phyloP scores from a whole-genome alignment of 148 eudicot genomes.

The Nepenthes mirabilis region DNA sequence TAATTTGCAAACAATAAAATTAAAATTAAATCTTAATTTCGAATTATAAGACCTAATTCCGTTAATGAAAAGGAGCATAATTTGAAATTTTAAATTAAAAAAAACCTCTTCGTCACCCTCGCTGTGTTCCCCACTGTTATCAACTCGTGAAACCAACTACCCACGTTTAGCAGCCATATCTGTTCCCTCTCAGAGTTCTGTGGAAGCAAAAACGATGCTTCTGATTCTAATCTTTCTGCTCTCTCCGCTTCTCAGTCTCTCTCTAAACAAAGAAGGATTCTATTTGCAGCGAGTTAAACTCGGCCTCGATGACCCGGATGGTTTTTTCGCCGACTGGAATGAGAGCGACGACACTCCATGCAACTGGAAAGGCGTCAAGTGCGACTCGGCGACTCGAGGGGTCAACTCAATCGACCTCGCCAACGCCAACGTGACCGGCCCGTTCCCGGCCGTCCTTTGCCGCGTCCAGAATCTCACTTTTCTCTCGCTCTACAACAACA shows the following conservation, averaged over 20 bases:
- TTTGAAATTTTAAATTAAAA: too few relatives aligned
- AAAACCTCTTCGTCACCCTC: too few relatives aligned
- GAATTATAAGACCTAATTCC: too few relatives aligned
- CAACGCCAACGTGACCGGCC: conserved; percentile 31
- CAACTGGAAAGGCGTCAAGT: conserved; percentile 42
- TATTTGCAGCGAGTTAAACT: conserved; percentile 27
- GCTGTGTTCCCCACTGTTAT: too few relatives aligned
- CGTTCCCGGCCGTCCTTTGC: conserved; percentile 50
- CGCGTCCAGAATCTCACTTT: conserved; percentile 22
- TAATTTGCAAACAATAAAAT: too few relatives aligned
- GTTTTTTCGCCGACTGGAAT: conserved; percentile 30
- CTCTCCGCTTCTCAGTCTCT: conserved; percentile 7
- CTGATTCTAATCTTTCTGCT: conserved; percentile 11
- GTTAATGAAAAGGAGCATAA: too few relatives aligned
- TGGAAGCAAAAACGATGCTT: not conserved
- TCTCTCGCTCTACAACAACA: conserved; percentile 33
- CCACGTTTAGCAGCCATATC: too few relatives aligned
- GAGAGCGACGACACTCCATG: conserved; percentile 33
- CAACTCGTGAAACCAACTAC: too few relatives aligned
- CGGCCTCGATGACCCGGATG: conserved; percentile 35
- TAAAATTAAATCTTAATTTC: too few relatives aligned
- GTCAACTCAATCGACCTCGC: conserved; percentile 44
- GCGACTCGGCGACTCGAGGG: conserved; percentile 20
- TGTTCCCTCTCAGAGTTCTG: too few relatives aligned
- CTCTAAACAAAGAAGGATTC: conserved; percentile 43